Evolutionary conservation across 2,329 filamentous ascomycete genomes (phyloP).

Genomic region (Xenoacremonium recifei): DNA sequence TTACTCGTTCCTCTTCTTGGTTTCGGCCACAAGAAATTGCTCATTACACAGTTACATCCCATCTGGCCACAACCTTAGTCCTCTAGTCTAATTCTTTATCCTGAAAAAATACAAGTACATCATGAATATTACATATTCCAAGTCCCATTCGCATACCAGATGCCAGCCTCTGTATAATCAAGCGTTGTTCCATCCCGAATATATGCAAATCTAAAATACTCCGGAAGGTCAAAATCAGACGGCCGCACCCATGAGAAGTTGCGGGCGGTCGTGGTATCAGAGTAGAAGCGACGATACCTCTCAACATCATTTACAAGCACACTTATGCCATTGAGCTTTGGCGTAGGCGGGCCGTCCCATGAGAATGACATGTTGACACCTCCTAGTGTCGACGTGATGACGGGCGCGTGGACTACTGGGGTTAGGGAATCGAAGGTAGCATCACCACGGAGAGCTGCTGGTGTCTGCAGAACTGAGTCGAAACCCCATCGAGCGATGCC

Average conservation of each 20-base stretch:
- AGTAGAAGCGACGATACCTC: constrained; percentile 71
- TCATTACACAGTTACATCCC: too few relatives aligned
- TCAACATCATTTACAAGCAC: constrained; percentile 86
- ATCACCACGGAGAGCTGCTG: constrained; percentile 66
- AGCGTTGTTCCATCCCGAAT: constrained; percentile 62
- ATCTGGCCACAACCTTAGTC: too few relatives aligned
- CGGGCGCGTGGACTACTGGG: constrained; percentile 48
- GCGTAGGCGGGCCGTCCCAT: constrained; percentile 45
- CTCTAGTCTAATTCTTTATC: too few relatives aligned
- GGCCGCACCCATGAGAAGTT: constrained; percentile 61
- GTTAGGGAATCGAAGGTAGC: constrained; percentile 62
- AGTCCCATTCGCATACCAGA: constrained; percentile 61
- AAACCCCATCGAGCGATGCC: constrained; percentile 91
- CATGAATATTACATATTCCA: too few relatives aligned
- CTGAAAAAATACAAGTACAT: too few relatives aligned
- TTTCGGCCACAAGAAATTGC: too few relatives aligned
- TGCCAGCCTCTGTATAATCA: constrained; percentile 75
- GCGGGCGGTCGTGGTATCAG: constrained; percentile 50
- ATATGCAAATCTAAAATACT: constrained; percentile 78
- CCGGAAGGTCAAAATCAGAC: constrained; percentile 45
- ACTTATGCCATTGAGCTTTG: constrained; percentile 70
- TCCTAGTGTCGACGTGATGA: constrained; percentile 37
- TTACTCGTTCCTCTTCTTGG: too few relatives aligned
- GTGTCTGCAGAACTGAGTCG: constrained; percentile 84
- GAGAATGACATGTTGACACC: constrained; percentile 65